Base-by-base conservation (phyloP, 176 grass and related monocot species). In the Carex cristatella region DNA sequence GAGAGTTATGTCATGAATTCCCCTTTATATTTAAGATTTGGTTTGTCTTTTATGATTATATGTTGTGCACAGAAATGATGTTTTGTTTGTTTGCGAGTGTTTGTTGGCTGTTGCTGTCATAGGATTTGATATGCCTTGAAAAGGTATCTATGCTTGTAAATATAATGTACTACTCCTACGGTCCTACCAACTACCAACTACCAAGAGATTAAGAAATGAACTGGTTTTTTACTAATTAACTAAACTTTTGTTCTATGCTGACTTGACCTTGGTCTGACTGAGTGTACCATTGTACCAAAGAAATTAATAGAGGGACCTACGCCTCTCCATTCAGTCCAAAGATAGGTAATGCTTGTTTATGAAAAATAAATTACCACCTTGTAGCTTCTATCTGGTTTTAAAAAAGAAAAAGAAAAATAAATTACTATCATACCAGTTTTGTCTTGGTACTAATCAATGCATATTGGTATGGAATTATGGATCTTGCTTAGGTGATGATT, bases 1-100 rank as follows among this genome's bases (percentile, higher is more conserved):
- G 81, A 83, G 81, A 83, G 19, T 83, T 83, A 69, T 79, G 74
- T 28, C 74, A 79, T 79, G 53, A 79, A 57, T 79, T 79, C 23
- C 74, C 74, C 74, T 33, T 78, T 31, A 69, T 69, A 37, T 69
- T 53, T 27, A 75, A 54, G 44, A 75, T 54, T 55, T 28, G 48
- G 27, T 28, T 76, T 16, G 23, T 55, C 44, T 10, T 76, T 55
- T 53, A 54, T 14, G 71, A 76, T 75, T 28, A 53, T 75, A 54
- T 55, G 4, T 75, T 75, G 71, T 28, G 46, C 74, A 56, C 23
- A 78, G 48, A 57, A 78, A 78, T 79, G 53, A 18, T 79, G 13
- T 79, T 79, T 79, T 58, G 51, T 30, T 32, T 76, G 72, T 54
- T 76, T 76, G 23, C 7, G 46, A 76, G 13, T 31, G 72, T 51